Base-by-base conservation (phyloP, 2,329 filamentous ascomycete species). In the Hypoxylon sp. region DNA sequence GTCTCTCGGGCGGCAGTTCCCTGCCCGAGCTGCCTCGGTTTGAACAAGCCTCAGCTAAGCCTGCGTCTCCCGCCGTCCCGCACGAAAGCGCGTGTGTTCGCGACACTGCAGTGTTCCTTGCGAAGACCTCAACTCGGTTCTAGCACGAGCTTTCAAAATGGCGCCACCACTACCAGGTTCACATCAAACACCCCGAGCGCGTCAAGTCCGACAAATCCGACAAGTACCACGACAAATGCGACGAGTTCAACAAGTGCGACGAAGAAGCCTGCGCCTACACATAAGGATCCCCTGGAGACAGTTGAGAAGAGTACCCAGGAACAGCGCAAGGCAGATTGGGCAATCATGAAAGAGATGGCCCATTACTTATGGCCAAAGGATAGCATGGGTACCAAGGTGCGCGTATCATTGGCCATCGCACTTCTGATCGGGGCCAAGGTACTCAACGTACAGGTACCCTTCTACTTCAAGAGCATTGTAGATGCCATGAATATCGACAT, bases 401-500 rank as follows among this genome's bases (percentile, higher is more conserved):
- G 95, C 62, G 95, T 99, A 27, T 85, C 90, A 9, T 78, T 96
- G 43, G 92, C 94, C n/a, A 83, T 99, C 3, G 86, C 83, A 6
- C 78, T 99, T 62, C 82, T 99, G 31, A 78, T 99, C 18, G 91
- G 93, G 57, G 92, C 92, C 72, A 99, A 99, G 82, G 86, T 96
- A 45, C 81, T 99, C 70, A 99, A 98, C 74, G 95, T 99, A 13
- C 92, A 99, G 78, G 92, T 99, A 42, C 95, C 95, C 0, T 99
- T 99, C 73, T 99, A 97, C 81, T 99, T 99, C 81, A 98, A 98
- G 81, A 93, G 80, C 75, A 98, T 99, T 64, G 91, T 99, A 37
- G 96, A 99, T 75, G 88, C 91, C 17, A 97, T 99, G 92, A 99
- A 99, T 74, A 85, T 99, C 66, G 95, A 99, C 74, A 88, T 97